These are phyloP conservation scores for Fraxinus albicans DNA, from an alignment of 305 asterid genomes.

Conservation along the genomic window DNA sequence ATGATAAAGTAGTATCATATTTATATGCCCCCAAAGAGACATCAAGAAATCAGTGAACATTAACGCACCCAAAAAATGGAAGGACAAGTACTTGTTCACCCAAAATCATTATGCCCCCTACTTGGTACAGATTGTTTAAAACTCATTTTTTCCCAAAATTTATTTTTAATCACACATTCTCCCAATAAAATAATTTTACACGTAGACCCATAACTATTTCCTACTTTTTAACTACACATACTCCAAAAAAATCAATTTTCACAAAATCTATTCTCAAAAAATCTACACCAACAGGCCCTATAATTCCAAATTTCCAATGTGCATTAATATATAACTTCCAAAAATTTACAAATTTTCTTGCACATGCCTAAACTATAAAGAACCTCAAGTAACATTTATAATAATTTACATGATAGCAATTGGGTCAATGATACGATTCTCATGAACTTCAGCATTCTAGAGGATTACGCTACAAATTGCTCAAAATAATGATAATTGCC, in stretches of 20 bases:
- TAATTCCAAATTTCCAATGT: no score
- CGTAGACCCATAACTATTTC: no score
- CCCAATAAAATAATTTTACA: no score
- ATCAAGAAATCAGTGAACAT: not conserved
- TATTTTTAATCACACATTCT: no score
- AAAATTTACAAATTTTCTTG: no score
- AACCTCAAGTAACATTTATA: not conserved
- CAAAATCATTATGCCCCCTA: not conserved
- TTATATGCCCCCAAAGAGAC: not conserved
- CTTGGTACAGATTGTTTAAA: not conserved
- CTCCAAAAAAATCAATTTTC: no score
- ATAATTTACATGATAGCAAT: not conserved
- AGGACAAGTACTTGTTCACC: not conserved
- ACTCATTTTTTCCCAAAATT: not conserved
- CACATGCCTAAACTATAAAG: not conserved
- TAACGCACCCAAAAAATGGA: not conserved
- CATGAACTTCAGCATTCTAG: not conserved
- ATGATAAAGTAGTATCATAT: not conserved
- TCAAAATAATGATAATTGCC: not conserved
- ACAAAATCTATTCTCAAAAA: no score
- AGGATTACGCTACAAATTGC: slow-evolving; percentile 3
- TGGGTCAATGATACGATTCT: not conserved
- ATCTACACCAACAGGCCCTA: no score
- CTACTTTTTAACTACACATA: no score
- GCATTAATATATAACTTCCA: no score